Percentiles rank a stretch among this genome's conserved stretches.
phyloP scores from a whole-genome alignment of 106 monocot species.

The Hemerocallis citrina region DNA sequence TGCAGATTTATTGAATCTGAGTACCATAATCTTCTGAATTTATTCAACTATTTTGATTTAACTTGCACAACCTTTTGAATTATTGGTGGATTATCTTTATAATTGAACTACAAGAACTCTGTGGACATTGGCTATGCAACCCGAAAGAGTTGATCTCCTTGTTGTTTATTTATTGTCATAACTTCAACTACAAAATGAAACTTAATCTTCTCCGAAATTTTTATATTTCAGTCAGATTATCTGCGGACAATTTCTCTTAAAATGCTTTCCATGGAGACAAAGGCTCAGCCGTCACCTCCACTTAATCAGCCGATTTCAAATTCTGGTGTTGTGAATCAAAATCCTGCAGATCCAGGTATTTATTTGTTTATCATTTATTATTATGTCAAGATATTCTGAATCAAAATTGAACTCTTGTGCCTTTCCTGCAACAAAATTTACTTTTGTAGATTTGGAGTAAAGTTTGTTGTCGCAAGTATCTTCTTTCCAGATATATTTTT shows the following conservation, averaged over 20 bases:
- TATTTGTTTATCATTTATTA: neutral
- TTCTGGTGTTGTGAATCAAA: slow-evolving; percentile 17
- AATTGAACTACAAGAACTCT: too few species aligned
- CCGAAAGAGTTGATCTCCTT: neutral
- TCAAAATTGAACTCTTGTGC: neutral
- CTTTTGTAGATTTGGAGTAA: too few species aligned
- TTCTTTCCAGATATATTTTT: too few species aligned
- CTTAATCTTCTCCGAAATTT: too few species aligned
- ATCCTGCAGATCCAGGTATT: slow-evolving; percentile 49
- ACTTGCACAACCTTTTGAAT: too few species aligned
- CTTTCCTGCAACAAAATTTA: too few species aligned
- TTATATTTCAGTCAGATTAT: slow-evolving; percentile 64
- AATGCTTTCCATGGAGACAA: slow-evolving; percentile 75
- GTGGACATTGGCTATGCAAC: neutral
- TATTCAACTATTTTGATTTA: too few species aligned
- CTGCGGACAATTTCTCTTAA: slow-evolving; percentile 65
- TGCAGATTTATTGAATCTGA: too few species aligned
- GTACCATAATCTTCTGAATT: too few species aligned
- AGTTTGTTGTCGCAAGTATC: too few species aligned
- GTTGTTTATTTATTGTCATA: neutral
- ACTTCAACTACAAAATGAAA: neutral
- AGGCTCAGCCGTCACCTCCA: slow-evolving; percentile 28
- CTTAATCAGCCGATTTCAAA: slow-evolving; percentile 18
- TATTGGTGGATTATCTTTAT: too few species aligned
- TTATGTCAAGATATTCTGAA: neutral